phyloP scores from a whole-genome alignment of 2,329 filamentous ascomycete genomes.

The Xylariaceae sp. region DNA sequence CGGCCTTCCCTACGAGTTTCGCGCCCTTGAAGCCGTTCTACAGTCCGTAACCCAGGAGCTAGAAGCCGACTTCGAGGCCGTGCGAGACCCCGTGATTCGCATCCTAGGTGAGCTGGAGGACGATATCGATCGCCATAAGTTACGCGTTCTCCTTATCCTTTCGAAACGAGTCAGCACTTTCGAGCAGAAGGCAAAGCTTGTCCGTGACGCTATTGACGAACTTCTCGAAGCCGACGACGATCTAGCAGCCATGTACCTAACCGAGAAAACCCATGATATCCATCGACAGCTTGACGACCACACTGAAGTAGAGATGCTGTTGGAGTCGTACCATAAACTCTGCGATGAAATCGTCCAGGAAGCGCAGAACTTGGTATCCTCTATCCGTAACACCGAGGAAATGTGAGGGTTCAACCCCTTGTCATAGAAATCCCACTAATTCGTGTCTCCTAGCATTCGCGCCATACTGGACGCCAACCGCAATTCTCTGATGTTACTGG shows the following conservation, averaged over 20 bases:
- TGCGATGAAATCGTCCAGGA: conserved; percentile 98
- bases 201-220: conserved; percentile 94
- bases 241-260: conserved; percentile 91
- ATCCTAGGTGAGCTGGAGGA: conserved; percentile 92
- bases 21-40: conserved; percentile 91
- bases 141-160: conserved; percentile 87
- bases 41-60: conserved; percentile 92
- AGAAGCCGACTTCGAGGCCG: conserved; percentile 92
- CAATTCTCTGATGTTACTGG: conserved; percentile 96
- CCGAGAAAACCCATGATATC: conserved; percentile 80
- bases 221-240: conserved; percentile 96
- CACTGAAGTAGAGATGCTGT: conserved; percentile 93
- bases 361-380: conserved; percentile 88
- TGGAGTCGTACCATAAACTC: conserved; percentile 97
- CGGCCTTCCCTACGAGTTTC: conserved; percentile 90
- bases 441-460: conserved; percentile 70
- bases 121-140: conserved; percentile 93
- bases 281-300: conserved; percentile 83
- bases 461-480: conserved; percentile 98
- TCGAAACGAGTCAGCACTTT: conserved; percentile 97
- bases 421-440: conserved; percentile 30
- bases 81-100: conserved; percentile 88
- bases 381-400: conserved; percentile 97
- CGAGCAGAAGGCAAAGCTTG: conserved; percentile 93
- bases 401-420: conserved; percentile 66